These are phyloP conservation scores for Castanea sativa DNA, from an alignment of 306 rosid species.

Conservation along the genomic window DNA sequence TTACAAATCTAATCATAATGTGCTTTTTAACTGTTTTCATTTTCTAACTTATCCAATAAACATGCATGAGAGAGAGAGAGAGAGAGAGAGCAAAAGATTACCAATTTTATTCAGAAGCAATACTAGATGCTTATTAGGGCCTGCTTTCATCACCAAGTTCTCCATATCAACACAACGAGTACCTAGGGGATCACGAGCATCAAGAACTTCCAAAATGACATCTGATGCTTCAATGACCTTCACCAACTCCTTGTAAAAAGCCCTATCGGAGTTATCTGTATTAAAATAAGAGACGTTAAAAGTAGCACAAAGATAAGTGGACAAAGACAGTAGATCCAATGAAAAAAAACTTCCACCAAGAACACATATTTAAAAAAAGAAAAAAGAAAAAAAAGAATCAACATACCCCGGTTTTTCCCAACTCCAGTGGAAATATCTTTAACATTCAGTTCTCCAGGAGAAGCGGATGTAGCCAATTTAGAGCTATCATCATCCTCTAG, in stretches of 20 bases:
- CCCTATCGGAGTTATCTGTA: constrained; percentile 67
- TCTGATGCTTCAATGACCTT: constrained; percentile 89
- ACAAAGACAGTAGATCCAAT: not conserved
- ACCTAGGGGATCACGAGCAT: constrained; percentile 97
- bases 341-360: not conserved
- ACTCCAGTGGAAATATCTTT: constrained; percentile 14
- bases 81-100: constrained; percentile 16
- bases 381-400: not conserved
- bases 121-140: constrained; percentile 85
- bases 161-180: constrained; percentile 86
- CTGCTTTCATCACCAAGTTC: constrained; percentile 76
- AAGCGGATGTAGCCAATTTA: constrained; percentile 18
- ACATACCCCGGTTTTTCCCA: constrained; percentile 54
- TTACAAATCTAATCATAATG: not conserved
- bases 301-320: not conserved
- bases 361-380: not conserved
- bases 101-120: constrained; percentile 94
- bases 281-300: not conserved
- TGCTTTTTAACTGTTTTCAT: not conserved
- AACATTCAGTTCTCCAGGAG: not conserved
- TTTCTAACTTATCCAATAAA: not conserved
- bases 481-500: constrained; percentile 51
- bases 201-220: constrained; percentile 94
- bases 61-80: not conserved
- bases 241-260: constrained; percentile 86